A percentile compares a stretch with the other conserved stretches of the same genome.
Conservation (phyloP, 148 eudicot genomes). For the Silene latifolia region DNA sequence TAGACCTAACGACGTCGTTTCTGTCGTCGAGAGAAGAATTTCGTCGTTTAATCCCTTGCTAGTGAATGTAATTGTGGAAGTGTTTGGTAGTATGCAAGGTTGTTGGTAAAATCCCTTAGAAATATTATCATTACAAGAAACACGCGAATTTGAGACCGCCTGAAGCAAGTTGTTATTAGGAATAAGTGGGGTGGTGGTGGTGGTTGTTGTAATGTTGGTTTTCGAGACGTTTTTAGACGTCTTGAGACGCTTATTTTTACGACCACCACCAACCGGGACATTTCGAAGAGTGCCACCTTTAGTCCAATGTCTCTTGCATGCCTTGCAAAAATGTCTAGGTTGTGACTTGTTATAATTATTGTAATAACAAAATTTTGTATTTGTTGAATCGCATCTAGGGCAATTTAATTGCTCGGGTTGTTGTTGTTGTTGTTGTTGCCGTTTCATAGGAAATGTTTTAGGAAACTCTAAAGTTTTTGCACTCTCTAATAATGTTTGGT, state of each 20-base stretch:
- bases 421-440: slow-evolving; percentile 27
- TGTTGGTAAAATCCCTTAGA: slow-evolving; percentile 25
- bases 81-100: slow-evolving; percentile 6
- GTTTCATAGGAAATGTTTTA: slow-evolving; percentile 27
- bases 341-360: slow-evolving; percentile 91
- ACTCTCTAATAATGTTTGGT: slow-evolving; percentile 28
- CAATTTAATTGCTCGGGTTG: slow-evolving; percentile 52
- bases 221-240: slow-evolving; percentile 20
- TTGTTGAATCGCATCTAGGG: slow-evolving; percentile 75
- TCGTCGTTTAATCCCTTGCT: slow-evolving; percentile 21
- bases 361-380: slow-evolving; percentile 93
- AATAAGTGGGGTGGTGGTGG: slow-evolving; percentile 2
- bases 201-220: slow-evolving; percentile 20
- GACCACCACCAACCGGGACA: slow-evolving; percentile 88
- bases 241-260: slow-evolving; percentile 77
- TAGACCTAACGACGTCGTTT: slow-evolving; percentile 4
- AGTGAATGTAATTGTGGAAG: slow-evolving; percentile 17
- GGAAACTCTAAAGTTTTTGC: slow-evolving; percentile 29
- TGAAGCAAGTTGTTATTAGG: neutral
- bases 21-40: slow-evolving; percentile 21
- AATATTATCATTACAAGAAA: neutral
- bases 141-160: neutral
- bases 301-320: slow-evolving; percentile 97
- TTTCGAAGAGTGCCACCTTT: slow-evolving; percentile 93
- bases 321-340: slow-evolving; percentile 82